Percentiles rank a stretch among this genome's conserved stretches.
Evolutionary conservation across 2,329 filamentous ascomycete species (phyloP).

Genomic region (Colletotrichum liriopes): DNA sequence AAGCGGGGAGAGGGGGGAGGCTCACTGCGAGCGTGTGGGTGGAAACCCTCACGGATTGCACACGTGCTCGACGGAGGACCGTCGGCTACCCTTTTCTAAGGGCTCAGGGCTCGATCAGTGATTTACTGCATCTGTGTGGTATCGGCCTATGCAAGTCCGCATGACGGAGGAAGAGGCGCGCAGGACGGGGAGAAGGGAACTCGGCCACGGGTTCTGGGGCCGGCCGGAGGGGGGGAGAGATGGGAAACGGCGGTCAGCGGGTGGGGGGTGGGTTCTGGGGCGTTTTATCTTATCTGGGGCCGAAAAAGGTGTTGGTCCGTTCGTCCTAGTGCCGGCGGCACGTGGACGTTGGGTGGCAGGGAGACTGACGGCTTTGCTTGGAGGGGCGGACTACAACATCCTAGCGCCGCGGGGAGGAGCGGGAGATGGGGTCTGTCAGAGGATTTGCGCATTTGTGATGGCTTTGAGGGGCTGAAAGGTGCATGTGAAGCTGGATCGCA

Average conservation of each 20-base stretch:
- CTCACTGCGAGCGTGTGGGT: not conserved
- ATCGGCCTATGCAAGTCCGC: not conserved
- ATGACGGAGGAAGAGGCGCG: not conserved
- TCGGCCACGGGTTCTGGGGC: slow-evolving; percentile 23
- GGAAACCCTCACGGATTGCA: not conserved
- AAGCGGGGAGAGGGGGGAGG: no score
- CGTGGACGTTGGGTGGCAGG: not conserved
- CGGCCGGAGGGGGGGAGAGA: not conserved
- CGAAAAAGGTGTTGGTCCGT: not conserved
- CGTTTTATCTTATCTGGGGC: not conserved
- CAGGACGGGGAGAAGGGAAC: not conserved
- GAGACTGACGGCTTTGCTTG: not conserved
- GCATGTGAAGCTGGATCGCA: not conserved
- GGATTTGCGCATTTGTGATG: not conserved
- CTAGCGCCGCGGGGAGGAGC: not conserved
- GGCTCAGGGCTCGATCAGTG: not conserved
- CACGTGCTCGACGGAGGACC: not conserved
- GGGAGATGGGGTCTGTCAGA: not conserved
- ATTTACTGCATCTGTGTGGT: not conserved
- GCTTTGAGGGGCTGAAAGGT: not conserved
- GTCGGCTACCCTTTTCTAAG: not conserved
- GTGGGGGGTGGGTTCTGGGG: slow-evolving; percentile 7
- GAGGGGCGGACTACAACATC: not conserved
- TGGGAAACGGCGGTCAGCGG: slow-evolving; percentile 30
- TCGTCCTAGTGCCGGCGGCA: not conserved